Percentiles rank a stretch among this genome's conserved stretches.
Conservation (phyloP, 495 filamentous ascomycete species). For the Aspergillus haitiensis region DNA sequence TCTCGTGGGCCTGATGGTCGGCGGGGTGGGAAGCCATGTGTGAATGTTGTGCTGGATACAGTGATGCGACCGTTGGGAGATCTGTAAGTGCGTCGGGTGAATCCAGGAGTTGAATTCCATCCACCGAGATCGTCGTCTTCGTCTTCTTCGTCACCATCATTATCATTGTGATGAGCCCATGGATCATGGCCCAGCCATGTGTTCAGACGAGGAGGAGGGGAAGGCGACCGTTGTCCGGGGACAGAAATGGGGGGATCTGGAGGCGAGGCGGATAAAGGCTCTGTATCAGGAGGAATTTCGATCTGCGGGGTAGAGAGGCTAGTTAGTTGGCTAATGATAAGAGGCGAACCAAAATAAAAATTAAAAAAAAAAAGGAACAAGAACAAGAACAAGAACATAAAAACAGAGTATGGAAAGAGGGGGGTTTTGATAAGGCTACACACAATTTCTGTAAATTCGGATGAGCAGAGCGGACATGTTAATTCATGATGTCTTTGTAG, state of each 20-base stretch:
- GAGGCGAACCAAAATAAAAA: neutral
- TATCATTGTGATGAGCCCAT: constrained; percentile 38
- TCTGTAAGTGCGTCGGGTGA: constrained; percentile 46
- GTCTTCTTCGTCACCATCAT: constrained; percentile 27
- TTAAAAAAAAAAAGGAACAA: neutral
- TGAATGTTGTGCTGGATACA: constrained; percentile 40
- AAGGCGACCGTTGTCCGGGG: constrained; percentile 23
- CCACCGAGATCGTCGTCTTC: constrained; percentile 24
- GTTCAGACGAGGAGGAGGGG: constrained; percentile 3
- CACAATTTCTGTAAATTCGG: constrained; percentile 83
- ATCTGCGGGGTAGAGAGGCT: constrained; percentile 40
- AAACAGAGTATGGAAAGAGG: constrained; percentile 33
- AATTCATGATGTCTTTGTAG: constrained; percentile 64
- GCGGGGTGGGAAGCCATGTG: constrained; percentile 27
- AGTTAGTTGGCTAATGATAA: neutral
- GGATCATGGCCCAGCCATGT: constrained; percentile 18
- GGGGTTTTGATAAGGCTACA: constrained; percentile 10
- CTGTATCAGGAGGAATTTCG: constrained; percentile 40
- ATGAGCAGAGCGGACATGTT: constrained; percentile 71
- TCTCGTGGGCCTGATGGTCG: constrained; percentile 18
- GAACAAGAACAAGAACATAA: neutral
- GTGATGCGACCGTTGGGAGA: constrained; percentile 48
- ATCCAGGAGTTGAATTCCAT: constrained; percentile 23
- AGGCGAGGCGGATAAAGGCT: constrained; percentile 14
- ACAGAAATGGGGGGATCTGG: constrained; percentile 23